Base-by-base conservation (phyloP, 1,284 basidiomycete genomes). In the Tilletia indica region DNA sequence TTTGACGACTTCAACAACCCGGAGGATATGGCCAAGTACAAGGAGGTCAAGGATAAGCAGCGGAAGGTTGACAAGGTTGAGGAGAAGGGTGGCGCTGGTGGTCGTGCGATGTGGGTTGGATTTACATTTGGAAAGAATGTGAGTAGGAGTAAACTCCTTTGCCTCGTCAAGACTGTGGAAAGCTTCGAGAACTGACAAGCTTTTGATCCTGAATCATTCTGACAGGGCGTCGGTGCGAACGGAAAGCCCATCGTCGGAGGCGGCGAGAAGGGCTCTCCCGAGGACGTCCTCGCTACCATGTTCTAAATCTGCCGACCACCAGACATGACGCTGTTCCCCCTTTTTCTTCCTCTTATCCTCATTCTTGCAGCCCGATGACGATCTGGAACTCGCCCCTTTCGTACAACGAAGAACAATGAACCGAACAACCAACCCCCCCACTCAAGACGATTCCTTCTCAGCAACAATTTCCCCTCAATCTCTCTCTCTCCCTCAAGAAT, bases 1-100 rank as follows among this genome's bases (percentile, higher is more conserved):
- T 99, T 98, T 87, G 97, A 99, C 85, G 94, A 97, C 85, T 99
- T 98, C 85, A 91, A 91, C 36, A 92, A 89, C 34, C 87, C 74
- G 5, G 93, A 95, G 77, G 97, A 99, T 84, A 97, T 99, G 94
- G 94, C 94, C 67, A 98, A 99, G 87, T 86, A 86, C 78, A 85
- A 86, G 47, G 97, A 99, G 85, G 97, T 99, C 6, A 91, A 93
- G 85, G 97, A 98, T 87, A 99, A 99, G 86, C 94, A 97, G 86
- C 88, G 87, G 80, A 94, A 97, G 84, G 95, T 99, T 56, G 96
- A 97, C 68, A 72, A 72, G 54, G 93, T 98, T 36, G 89, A 89
- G 84, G 95, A 97, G 87, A 92, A 91, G 83, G 56, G 49, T 16
- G 61, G 61, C 19, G 21, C 51, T 4, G 72, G 69, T 14, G 79